phyloP scores from a whole-genome alignment of 768 basidiomycete genomes.

The Leccinellum rugosiceps region DNA sequence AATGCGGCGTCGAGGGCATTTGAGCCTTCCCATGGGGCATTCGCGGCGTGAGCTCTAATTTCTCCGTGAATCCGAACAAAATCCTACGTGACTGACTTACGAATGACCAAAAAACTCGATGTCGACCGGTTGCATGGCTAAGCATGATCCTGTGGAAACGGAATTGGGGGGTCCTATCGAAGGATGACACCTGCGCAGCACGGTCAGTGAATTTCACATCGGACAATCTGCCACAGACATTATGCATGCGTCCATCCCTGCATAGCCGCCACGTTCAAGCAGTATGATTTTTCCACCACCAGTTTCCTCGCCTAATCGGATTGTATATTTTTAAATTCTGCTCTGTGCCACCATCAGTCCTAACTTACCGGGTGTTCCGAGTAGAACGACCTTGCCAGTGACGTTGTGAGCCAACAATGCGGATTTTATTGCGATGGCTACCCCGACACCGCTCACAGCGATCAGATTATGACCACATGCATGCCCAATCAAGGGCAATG shows the following conservation, averaged over 20 bases:
- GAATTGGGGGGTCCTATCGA: slow-evolving; percentile 51
- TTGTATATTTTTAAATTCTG: slow-evolving; percentile 2
- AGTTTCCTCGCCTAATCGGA: slow-evolving; percentile 63
- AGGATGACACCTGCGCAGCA: slow-evolving; percentile 65
- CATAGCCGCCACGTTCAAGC: slow-evolving; percentile 72
- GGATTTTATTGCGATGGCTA: slow-evolving; percentile 69
- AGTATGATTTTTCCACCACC: slow-evolving; percentile 77
- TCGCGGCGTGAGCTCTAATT: slow-evolving; percentile 72
- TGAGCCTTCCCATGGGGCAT: slow-evolving; percentile 79
- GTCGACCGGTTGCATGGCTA: slow-evolving; percentile 61
- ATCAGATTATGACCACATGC: slow-evolving; percentile 85
- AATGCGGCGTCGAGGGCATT: slow-evolving; percentile 90
- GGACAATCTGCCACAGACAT: slow-evolving; percentile 44
- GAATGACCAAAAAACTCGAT: slow-evolving; percentile 74
- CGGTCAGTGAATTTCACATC: slow-evolving; percentile 14
- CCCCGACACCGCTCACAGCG: slow-evolving; percentile 71
- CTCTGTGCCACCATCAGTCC: background rate
- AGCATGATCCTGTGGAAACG: slow-evolving; percentile 49
- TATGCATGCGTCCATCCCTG: slow-evolving; percentile 77
- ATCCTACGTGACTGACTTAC: slow-evolving; percentile 37
- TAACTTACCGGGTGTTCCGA: slow-evolving; percentile 69
- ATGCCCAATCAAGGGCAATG: slow-evolving; percentile 53
- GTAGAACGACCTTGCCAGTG: slow-evolving; percentile 64
- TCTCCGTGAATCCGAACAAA: slow-evolving; percentile 3
- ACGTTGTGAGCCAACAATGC: slow-evolving; percentile 62